Evolutionary conservation across 768 basidiomycete species (phyloP).

Genomic region (Lentinula raphanica): DNA sequence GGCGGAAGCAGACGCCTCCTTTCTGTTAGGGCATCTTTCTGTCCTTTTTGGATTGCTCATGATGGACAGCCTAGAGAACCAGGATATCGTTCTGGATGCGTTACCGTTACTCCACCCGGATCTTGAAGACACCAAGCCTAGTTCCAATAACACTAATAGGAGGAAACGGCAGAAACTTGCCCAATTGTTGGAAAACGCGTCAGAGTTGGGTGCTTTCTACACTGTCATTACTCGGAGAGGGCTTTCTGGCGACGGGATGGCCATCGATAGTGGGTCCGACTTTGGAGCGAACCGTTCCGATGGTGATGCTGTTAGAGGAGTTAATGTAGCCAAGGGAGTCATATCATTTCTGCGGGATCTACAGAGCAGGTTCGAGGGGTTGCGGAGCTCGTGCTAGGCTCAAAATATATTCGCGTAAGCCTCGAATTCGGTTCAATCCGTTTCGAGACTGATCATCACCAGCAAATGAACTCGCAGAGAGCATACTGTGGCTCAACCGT

Average conservation of each 20-base stretch:
- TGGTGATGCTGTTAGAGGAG: conserved; percentile 2
- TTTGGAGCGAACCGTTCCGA: neutral
- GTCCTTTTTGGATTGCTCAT: conserved; percentile 64
- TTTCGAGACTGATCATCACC: too few species aligned
- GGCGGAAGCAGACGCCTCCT: conserved; percentile 36
- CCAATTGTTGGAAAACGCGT: conserved; percentile 38
- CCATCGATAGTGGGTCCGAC: neutral
- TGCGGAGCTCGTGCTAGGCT: neutral
- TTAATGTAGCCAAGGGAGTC: conserved; percentile 4
- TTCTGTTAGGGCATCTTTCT: conserved; percentile 70
- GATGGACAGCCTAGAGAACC: conserved; percentile 31
- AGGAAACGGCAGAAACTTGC: conserved; percentile 22
- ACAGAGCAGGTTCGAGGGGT: neutral
- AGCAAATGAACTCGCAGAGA: too few species aligned
- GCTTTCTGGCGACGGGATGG: neutral
- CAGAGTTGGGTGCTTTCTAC: conserved; percentile 46
- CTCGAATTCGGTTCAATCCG: too few species aligned
- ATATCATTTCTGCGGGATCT: conserved; percentile 3
- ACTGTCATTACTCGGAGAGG: conserved; percentile 13
- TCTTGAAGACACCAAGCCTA: conserved; percentile 5
- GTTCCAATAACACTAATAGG: conserved; percentile 7
- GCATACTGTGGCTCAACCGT: too few species aligned
- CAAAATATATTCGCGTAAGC: neutral
- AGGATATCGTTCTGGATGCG: conserved; percentile 26
- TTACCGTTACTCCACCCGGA: conserved; percentile 16